A percentile compares a stretch with the other conserved stretches of the same genome.
Conservation (phyloP, 805 yeast species). For the Priceomyces medius region DNA sequence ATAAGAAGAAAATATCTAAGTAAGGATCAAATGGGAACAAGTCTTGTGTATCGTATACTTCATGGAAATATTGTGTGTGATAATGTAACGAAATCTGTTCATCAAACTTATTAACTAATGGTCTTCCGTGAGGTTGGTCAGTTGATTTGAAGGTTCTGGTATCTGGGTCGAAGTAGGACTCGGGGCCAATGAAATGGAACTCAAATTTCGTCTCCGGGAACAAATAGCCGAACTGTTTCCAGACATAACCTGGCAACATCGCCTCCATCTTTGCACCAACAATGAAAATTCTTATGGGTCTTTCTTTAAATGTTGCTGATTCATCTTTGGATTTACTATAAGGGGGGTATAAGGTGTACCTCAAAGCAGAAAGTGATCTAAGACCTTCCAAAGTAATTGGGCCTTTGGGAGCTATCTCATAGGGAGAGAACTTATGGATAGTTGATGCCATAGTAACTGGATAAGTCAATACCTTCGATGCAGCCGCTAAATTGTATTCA, state of each 20-base stretch:
- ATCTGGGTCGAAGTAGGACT: conserved; percentile 71
- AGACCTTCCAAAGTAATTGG: conserved; percentile 90
- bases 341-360: conserved; percentile 83
- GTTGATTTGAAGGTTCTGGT: conserved; percentile 58
- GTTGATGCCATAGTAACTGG: conserved; percentile 87
- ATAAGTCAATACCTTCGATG: conserved; percentile 89
- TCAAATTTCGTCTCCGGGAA: conserved; percentile 84
- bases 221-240: conserved; percentile 88
- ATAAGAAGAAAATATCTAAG: conserved; percentile 84
- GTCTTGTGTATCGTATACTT: conserved; percentile 86
- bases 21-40: conserved; percentile 98
- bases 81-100: conserved; percentile 69
- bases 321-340: conserved; percentile 42
- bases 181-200: conserved; percentile 92
- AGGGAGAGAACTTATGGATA: conserved; percentile 83
- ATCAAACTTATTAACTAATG: conserved; percentile 73
- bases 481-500: conserved; percentile 92
- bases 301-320: conserved; percentile 64
- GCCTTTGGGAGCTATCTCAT: conserved; percentile 76
- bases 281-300: conserved; percentile 86
- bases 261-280: conserved; percentile 93
- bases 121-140: conserved; percentile 52
- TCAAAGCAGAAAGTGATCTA: conserved; percentile 87
- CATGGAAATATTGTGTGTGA: conserved; percentile 91
- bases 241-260: conserved; percentile 88